Evolutionary conservation across 306 rosid species (phyloP).

Genomic region (Prunus davidiana): DNA sequence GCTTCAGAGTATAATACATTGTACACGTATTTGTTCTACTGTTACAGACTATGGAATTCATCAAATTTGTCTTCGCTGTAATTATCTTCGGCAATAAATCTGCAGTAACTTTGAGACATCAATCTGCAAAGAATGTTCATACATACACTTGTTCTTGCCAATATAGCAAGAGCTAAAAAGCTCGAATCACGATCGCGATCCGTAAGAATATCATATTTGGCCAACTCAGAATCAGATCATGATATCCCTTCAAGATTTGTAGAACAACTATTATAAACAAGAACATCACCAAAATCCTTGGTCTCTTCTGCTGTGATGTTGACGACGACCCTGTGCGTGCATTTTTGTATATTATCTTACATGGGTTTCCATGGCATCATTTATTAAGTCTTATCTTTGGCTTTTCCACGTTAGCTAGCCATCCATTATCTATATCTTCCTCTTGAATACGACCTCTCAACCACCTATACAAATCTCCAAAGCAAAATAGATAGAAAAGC

Average conservation of each 20-base stretch:
- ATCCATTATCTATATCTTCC: background rate
- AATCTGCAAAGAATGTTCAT: background rate
- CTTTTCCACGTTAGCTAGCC: background rate
- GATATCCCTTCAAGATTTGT: background rate
- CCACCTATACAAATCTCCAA: background rate
- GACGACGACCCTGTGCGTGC: background rate
- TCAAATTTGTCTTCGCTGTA: background rate
- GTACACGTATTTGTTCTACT: background rate
- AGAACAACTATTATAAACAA: background rate
- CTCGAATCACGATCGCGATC: too few species aligned
- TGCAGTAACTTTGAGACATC: background rate
- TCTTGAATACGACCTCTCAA: background rate
- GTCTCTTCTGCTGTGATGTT: background rate
- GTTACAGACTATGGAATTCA: background rate
- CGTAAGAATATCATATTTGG: too few species aligned
- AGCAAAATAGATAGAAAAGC: background rate
- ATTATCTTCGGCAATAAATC: background rate
- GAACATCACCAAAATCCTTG: background rate
- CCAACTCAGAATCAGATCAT: too few species aligned
- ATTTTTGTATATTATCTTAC: background rate
- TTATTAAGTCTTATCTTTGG: background rate
- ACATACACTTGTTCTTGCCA: background rate
- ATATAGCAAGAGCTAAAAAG: too few species aligned
- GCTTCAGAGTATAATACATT: background rate
- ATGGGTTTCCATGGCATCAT: background rate